Conservation (phyloP, 495 filamentous ascomycete species). For the Penicillium alfredii region DNA sequence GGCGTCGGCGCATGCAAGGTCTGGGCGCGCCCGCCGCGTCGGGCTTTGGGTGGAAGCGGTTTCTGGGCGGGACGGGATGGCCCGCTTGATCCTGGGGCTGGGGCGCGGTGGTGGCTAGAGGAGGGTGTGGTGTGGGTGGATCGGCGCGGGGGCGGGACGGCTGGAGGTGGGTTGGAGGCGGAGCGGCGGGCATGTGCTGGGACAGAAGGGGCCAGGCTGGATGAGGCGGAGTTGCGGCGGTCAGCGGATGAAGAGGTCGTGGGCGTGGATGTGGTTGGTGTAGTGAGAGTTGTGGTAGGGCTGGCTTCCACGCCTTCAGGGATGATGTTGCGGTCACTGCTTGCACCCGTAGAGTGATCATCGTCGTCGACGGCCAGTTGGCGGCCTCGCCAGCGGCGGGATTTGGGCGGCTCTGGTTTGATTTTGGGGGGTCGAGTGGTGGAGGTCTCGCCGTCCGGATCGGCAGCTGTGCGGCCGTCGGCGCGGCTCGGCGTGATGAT, state of each 20-base stretch:
- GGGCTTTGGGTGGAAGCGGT: conserved; percentile 35
- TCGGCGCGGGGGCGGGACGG: conserved; percentile 36
- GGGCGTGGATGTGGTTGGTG: conserved; percentile 9
- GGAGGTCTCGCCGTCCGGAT: conserved; percentile 14
- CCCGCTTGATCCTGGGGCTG: conserved; percentile 11
- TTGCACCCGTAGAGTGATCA: conserved; percentile 20
- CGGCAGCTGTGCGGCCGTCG: conserved; percentile 12
- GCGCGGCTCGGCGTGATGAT: conserved; percentile 74
- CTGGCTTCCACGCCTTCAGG: conserved; percentile 25
- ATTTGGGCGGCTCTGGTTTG: conserved; percentile 41
- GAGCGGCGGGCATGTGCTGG: conserved; percentile 27
- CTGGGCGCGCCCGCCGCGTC: conserved; percentile 33
- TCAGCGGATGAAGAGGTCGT: conserved; percentile 8
- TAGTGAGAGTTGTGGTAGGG: conserved; percentile 16
- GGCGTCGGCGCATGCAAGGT: conserved; percentile 18
- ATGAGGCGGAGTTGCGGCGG: conserved; percentile 26
- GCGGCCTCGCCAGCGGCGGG: conserved; percentile 39
- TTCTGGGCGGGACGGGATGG: conserved; percentile 31
- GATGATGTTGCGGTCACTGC: conserved; percentile 26
- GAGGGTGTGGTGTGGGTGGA: conserved; percentile 21
- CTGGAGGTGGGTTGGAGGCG: conserved; percentile 36
- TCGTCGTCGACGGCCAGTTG: conserved; percentile 22
- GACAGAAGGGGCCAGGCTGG: conserved; percentile 22
- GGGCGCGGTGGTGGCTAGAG: conserved; percentile 23
- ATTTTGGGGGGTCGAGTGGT: conserved; percentile 27